A percentile compares a stretch with the other conserved stretches of the same genome.
Conservation (phyloP, 192 early-diverging fungal species). For the Coemansia sp. region DNA sequence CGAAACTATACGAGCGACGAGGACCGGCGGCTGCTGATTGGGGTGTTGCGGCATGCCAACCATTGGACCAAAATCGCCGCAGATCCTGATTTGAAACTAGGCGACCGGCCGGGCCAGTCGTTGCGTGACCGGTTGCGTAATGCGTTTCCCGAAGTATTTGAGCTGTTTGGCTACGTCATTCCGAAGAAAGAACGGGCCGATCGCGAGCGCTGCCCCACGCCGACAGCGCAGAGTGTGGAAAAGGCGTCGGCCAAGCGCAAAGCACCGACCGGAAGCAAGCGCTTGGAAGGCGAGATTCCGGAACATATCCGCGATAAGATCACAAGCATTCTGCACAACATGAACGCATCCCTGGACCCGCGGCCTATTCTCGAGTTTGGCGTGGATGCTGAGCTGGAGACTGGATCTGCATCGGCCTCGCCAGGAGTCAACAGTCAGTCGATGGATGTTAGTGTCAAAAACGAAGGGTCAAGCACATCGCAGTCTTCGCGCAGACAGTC, state of each 20-base stretch:
- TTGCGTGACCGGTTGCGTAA: constrained; percentile 54
- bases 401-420: neutral
- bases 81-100: constrained; percentile 44
- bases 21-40: constrained; percentile 45
- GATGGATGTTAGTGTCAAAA: neutral
- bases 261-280: constrained; percentile 48
- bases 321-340: constrained; percentile 19
- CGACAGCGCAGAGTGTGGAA: neutral
- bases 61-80: constrained; percentile 55
- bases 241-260: constrained; percentile 27
- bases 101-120: constrained; percentile 50
- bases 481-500: constrained; percentile 14
- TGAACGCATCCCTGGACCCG: constrained; percentile 47
- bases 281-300: constrained; percentile 44
- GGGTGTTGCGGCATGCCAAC: constrained; percentile 48
- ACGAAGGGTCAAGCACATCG: neutral
- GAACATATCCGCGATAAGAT: constrained; percentile 42
- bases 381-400: constrained; percentile 13
- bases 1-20: constrained; percentile 50
- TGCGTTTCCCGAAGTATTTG: constrained; percentile 54
- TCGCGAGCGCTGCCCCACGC: constrained; percentile 28
- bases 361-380: constrained; percentile 33
- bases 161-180: constrained; percentile 53
- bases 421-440: neutral
- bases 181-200: constrained; percentile 55